Base-by-base conservation (phyloP, 169 alveolate genomes). In the Theileria sp. region DNA sequence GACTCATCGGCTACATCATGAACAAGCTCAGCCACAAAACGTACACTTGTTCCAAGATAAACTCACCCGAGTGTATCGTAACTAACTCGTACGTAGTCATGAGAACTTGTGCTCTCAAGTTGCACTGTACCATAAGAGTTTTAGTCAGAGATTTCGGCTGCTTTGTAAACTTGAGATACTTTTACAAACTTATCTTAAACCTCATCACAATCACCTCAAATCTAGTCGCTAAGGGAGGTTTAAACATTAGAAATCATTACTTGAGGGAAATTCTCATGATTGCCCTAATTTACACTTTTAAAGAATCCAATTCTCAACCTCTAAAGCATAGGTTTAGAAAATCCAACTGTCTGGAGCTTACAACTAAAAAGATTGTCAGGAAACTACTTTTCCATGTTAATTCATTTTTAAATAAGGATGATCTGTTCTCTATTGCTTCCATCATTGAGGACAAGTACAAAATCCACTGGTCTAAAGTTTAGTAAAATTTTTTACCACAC, bases 11-110 rank as follows among this genome's bases (percentile, higher is more conserved):
- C 23, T 85, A 79, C 38, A 49, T 85, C 36, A 38, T 82, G 23
- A 85, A 85, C 71, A 78, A 81, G 28, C 64, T 85, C 38, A n/a
- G 44, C 9, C 91, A 85, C 61, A 81, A 81, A 17, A 38, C 79
- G 13, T 85, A 75, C 58, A 78, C 91, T 13, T 71, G 80, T 60
- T 32, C 67, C 21, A 56, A 54, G 25, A 50, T 85, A 17, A 85
- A 85, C 15, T 30, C 80, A 12, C 72, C 60, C 36, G 56, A 38
- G 44, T 85, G 87, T 32, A 80, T 85, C 0, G 12, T 85, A 36
- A 75, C 79, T 28, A 85, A 85, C 67, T 9, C 87, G 2, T 85
- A 85, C 26, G 44, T 72, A 13, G 84, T 67, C 8, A 71, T 85
- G 87, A 72, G 87, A 15, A 72, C 75, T 6, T 72, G 86, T 36